Base-by-base conservation (phyloP, 2,329 filamentous ascomycete species). In the Sporothrix curviconia region DNA sequence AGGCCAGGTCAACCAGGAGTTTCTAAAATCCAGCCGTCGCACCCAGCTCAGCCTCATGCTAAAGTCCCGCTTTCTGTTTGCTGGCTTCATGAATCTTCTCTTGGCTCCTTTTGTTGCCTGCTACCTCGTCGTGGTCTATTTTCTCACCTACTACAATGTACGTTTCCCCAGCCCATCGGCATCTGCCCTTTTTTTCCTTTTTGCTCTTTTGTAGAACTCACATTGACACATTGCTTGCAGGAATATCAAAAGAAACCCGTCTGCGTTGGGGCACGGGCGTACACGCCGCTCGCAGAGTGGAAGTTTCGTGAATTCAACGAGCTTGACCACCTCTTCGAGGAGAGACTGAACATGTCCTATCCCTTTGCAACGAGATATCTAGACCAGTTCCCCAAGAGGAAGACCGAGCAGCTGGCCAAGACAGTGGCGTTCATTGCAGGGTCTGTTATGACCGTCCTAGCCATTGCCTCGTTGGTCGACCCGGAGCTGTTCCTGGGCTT, bases 281-380 rank as follows among this genome's bases (percentile, higher is more conserved):
- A 96, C 68, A 97, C 92, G 0, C 89, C 91, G 1, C 81, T 96
- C 52, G 94, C 94, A 0, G 89, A 96, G 69, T 99, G 94, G 94
- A 97, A 96, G 66, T 96, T 99, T 62, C 86, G 94, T 49, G 92
- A 97, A 69, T 99, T 97, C 78, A 99, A 99, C 66, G 94, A 99
- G 70, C 79, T 99, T 1, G 87, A 87, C 57, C 94, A 99, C 70
- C 79, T 97, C 2, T 99, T 97, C 66, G 83, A 91, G 60, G 89
- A 92, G 62, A 85, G 94, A 19, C 78, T 92, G 42, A 92, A 95
- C 63, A 95, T 97, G 87, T 96, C 94, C 0, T 91, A 94, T 67
- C 92, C 92, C 0, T 96, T 90, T 68, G 92, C 94, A 2, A 90
- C 87, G 34, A 84, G 90, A 49, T 99, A 99, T 66, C 81, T 99